Evolutionary conservation across 2,329 filamentous ascomycete genomes (phyloP).

Genomic region (Cladosporium phlei): DNA sequence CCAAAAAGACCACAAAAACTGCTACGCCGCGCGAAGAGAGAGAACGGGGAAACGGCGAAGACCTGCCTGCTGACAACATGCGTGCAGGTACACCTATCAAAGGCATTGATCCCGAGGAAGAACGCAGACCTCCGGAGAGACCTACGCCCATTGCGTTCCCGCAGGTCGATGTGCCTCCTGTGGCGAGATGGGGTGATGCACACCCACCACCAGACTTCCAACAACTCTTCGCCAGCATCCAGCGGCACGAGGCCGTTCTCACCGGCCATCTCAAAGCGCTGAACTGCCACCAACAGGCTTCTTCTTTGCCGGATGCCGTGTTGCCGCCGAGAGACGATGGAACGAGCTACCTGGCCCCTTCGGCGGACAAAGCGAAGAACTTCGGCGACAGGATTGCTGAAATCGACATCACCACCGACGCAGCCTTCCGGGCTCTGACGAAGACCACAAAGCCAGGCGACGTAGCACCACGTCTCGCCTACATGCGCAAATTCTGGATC

Average conservation of each 20-base stretch:
- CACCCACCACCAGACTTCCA: conserved; percentile 36
- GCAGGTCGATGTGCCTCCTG: conserved; percentile 1
- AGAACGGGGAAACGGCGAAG: background rate
- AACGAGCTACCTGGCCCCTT: conserved; percentile 36
- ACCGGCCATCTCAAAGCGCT: conserved; percentile 37
- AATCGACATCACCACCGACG: conserved; percentile 51
- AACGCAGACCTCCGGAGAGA: conserved; percentile 27
- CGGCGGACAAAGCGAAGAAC: conserved; percentile 38
- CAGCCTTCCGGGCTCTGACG: conserved; percentile 53
- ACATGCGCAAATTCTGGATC: conserved; percentile 58
- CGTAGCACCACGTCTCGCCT: conserved; percentile 47
- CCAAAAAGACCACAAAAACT: conserved; percentile 1
- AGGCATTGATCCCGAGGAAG: conserved; percentile 23
- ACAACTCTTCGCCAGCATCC: conserved; percentile 39
- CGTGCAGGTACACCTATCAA: conserved; percentile 13
- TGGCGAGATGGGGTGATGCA: conserved; percentile 17
- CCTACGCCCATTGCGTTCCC: conserved; percentile 28
- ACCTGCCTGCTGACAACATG: background rate
- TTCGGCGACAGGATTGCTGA: conserved; percentile 49
- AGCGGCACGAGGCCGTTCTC: conserved; percentile 39
- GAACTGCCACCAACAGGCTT: conserved; percentile 42
- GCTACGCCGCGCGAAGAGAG: background rate
- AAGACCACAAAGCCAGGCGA: conserved; percentile 44
- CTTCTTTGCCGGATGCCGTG: conserved; percentile 17
- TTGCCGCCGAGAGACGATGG: conserved; percentile 24